Base-by-base conservation (phyloP, 345 rosid species). In the Eucalyptus paniculata region DNA sequence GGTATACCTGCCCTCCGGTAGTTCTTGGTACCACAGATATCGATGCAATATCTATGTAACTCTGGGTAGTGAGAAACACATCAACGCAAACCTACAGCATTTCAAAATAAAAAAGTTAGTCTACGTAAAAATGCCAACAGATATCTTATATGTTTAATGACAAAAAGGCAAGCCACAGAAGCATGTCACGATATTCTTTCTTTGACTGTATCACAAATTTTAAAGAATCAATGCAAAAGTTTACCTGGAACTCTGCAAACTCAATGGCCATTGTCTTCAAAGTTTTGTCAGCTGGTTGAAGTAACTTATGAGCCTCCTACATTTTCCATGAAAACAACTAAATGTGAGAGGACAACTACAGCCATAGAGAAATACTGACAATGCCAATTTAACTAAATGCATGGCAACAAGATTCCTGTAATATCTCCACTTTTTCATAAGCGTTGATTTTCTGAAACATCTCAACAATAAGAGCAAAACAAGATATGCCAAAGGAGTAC, bases 191-290 rank as follows among this genome's bases (percentile, higher is more conserved):
- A 21, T 40, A 77, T 77, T 77, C 81, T 42, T 77, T 40, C 85
- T 77, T 37, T 77, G 47, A 40, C 13, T 40, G 49, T 72, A 62
- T 62, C 16, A 13, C 13, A 13, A 90, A 83, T 62, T 28, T 87
- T 17, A 50, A 49, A 89, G 23, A 45, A 54, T n/a, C 37, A n/a
- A 44, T 67, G 24, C 56, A 87, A 62, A 86, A 62, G 51, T 89
- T 81, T 86, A 97, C 99, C 99, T 97, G 99, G 92, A 94, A 97
- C 92, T 98, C 99, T 40, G 99, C 99, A 95, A 98, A 95, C 87
- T 98, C 99, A 91, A 97, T 95, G 88, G 99, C 99, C 99, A 98
- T 93, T 88, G 97, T 94, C 95, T 95, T 98, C 90, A 98, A 90
- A 88, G 95, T 94, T 94, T 95, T 97, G 91, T 97, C 99, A 4